These are phyloP conservation scores for Talaromyces marneffei DNA, from an alignment of 2,329 filamentous ascomycete genomes.

Conservation along the genomic window DNA sequence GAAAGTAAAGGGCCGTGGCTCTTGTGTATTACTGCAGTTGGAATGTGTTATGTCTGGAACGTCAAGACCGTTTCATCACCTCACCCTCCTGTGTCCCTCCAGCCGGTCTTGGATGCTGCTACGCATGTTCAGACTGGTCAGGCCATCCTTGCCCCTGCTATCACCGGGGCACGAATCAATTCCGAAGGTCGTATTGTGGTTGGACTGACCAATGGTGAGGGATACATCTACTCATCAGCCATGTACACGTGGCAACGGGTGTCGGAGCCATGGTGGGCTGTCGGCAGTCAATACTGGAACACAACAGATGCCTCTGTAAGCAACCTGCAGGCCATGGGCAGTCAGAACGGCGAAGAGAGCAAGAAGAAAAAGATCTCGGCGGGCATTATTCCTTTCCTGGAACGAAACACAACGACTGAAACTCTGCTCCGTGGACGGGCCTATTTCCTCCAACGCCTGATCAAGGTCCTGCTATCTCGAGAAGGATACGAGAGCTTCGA, in stretches of 20 bases:
- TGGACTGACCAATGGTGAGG: slow-evolving; percentile 91
- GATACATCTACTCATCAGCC: slow-evolving; percentile 77
- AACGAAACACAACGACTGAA: slow-evolving; percentile 91
- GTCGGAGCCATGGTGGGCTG: slow-evolving; percentile 97
- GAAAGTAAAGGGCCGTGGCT: slow-evolving; percentile 88
- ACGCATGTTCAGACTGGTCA: slow-evolving; percentile 72
- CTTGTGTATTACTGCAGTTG: slow-evolving; percentile 79
- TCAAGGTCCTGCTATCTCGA: slow-evolving; percentile 79
- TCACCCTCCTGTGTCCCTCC: slow-evolving; percentile 83
- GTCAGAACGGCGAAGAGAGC: slow-evolving; percentile 51
- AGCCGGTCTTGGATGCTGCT: slow-evolving; percentile 81
- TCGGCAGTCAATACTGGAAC: slow-evolving; percentile 98
- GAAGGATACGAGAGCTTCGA: slow-evolving; percentile 93
- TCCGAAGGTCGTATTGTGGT: slow-evolving; percentile 78
- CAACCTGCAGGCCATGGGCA: slow-evolving; percentile 66
- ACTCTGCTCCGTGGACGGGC: slow-evolving; percentile 86
- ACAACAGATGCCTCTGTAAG: slow-evolving; percentile 86
- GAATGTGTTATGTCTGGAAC: slow-evolving; percentile 91
- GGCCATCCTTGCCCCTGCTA: slow-evolving; percentile 70
- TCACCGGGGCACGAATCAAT: slow-evolving; percentile 89
- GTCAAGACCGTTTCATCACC: slow-evolving; percentile 74
- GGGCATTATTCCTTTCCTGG: slow-evolving; percentile 86
- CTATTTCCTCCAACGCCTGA: slow-evolving; percentile 82
- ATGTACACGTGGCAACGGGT: slow-evolving; percentile 92
- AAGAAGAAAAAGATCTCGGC: slow-evolving; percentile 62